A percentile compares a stretch with the other conserved stretches of the same genome.
These are phyloP conservation scores for Trichoderma oligosporum DNA, from an alignment of 2,329 filamentous ascomycete genomes.

Conservation along the genomic window DNA sequence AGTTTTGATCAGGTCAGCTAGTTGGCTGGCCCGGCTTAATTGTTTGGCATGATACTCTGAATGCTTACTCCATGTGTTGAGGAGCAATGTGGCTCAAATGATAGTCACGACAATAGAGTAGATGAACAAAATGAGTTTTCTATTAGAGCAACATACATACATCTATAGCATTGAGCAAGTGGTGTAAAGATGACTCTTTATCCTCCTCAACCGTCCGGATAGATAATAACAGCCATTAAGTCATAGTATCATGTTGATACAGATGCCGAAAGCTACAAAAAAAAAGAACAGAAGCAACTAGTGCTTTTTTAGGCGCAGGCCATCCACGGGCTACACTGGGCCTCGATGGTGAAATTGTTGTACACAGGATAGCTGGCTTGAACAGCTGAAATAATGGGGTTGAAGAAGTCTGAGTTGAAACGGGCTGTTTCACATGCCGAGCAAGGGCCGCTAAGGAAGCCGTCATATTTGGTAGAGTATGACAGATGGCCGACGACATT, in stretches of 20 bases:
- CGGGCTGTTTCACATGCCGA: conserved; percentile 35
- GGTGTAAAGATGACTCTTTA: conserved; percentile 18
- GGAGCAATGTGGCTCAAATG: neutral
- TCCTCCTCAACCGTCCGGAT: conserved; percentile 18
- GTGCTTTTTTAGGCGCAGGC: conserved; percentile 28
- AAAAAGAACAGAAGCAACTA: neutral
- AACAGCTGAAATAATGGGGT: conserved; percentile 37
- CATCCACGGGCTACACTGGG: conserved; percentile 39
- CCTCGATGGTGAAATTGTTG: conserved; percentile 37
- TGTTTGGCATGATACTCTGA: too few relatives aligned
- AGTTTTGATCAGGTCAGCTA: neutral
- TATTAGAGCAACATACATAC: conserved; percentile 19
- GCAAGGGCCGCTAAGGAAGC: conserved; percentile 36
- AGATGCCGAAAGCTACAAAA: conserved; percentile 13
- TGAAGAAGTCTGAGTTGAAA: conserved; percentile 37
- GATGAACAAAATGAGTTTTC: conserved; percentile 2
- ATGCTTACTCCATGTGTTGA: too few relatives aligned
- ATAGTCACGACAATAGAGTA: neutral
- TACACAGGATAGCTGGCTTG: conserved; percentile 39
- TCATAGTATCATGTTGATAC: conserved; percentile 6
- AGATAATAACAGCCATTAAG: conserved; percentile 11
- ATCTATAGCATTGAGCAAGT: conserved; percentile 20
- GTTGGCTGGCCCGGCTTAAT: too few relatives aligned
- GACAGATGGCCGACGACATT: conserved; percentile 34
- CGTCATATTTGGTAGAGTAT: conserved; percentile 39